Evolutionary conservation across 179 eudicot species (phyloP), one percentile per base, ranked within the genome.

Genomic region (Camellia oleifera): DNA sequence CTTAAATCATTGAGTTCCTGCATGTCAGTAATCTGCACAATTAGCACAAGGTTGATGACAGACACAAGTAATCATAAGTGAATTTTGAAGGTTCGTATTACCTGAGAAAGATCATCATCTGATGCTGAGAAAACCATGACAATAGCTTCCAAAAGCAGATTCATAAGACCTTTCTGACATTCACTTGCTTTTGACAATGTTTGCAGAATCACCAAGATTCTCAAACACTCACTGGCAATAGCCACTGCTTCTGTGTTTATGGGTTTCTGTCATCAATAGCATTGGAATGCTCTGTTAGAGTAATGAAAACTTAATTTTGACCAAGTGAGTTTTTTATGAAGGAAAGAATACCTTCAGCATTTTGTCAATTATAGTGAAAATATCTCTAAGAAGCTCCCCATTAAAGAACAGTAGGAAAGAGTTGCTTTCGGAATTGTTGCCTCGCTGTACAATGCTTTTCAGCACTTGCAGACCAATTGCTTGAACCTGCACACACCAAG

Each of bases 181-280:
- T 90, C 92, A 78, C 72, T 85, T 64, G 84, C 90, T 79, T 86
- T 89, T 62, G 97, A 88, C 77, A 95, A 82, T 50, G 95, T 87
- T 71, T 94, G 98, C 87, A 94, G 89, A 81, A 94, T 94, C 88
- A 92, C 86, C 79, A 97, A 82, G 83, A 91, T 88, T 86, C 84
- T 92, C 87, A 97, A 83, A 82, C 97, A 94, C 84, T 97, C 99
- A 72, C 92, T 93, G 80, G 84, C 91, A 85, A 97, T 83, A 77
- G 91, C 85, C 75, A 91, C 89, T 81, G 94, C 91, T 85, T 92
- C 98, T 87, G 85, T 84, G 58, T 88, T 88, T 79, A 90, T 84
- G 68, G 95, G 88, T 83, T 86, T 88, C 98, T 97, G 92, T 57
- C 40, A 84, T 78, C 52, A 86, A 81, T n/a, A 85, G 77, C 76